Evolutionary conservation across 805 yeast species (phyloP).

Genomic region (Metschnikowia kofuensis): DNA sequence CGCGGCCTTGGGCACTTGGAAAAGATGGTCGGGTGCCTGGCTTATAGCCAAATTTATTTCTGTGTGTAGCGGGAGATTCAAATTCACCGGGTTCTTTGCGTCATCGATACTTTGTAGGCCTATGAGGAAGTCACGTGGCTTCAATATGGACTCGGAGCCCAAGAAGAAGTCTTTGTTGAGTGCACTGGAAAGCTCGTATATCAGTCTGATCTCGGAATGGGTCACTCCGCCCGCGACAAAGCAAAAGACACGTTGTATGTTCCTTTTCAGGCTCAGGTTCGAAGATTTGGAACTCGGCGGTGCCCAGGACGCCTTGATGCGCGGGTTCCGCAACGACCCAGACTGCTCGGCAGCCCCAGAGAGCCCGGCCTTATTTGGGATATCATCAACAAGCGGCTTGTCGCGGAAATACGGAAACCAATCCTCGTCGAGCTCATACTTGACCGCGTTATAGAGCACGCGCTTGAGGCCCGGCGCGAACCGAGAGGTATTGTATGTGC

Average conservation of each 20-base stretch:
- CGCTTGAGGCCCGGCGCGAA: constrained; percentile 67
- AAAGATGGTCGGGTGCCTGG: constrained; percentile 18
- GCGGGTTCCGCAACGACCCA: constrained; percentile 16
- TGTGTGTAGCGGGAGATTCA: constrained; percentile 31
- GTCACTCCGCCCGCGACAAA: constrained; percentile 91
- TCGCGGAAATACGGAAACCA: constrained; percentile 74
- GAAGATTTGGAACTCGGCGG: constrained; percentile 19
- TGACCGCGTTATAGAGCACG: constrained; percentile 50
- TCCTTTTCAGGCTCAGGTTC: constrained; percentile 2
- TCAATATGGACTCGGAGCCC: constrained; percentile 32
- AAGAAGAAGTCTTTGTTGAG: constrained; percentile 66
- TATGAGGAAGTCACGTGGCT: constrained; percentile 48
- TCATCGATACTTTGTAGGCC: constrained; percentile 41
- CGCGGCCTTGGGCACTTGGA: constrained; percentile 11
- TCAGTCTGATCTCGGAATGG: constrained; percentile 72
- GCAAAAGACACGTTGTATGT: constrained; percentile 67
- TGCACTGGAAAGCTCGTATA: constrained; percentile 62
- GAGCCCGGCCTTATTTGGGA: constrained; percentile 18
- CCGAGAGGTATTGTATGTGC: constrained; percentile 63
- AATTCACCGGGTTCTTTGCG: constrained; percentile 34
- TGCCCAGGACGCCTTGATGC: constrained; percentile 22
- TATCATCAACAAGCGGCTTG: constrained; percentile 57
- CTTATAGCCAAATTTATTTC: constrained; percentile 13
- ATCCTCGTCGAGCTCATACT: constrained; percentile 52
- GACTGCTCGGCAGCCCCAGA: constrained; percentile 1